Base-by-base conservation (phyloP, 2,329 filamentous ascomycete genomes). In the Dactylellina cionopaga region DNA sequence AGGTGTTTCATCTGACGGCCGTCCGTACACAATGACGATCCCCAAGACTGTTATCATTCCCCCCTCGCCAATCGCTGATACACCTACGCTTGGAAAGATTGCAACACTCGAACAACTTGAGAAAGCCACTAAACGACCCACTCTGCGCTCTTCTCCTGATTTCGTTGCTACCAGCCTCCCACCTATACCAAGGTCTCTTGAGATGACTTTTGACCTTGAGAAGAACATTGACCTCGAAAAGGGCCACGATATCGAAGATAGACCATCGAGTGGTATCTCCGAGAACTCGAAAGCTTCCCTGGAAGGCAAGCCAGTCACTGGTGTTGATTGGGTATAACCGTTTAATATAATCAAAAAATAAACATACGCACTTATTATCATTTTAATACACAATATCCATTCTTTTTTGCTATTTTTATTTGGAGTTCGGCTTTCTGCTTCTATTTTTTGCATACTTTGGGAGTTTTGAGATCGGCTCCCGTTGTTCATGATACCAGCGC, bases 261-360 rank as follows among this genome's bases (percentile, higher is more conserved):
- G 66, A 44, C 66, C 66, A 44, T 25, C 41, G 5, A 71, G 66
- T 17, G 66, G 66, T 6, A 52, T 63, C 51, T 64, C 66, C 5
- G 47, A 25, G 15, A 33, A 47, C 22, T 47, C 65, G 13, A 47
- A 60, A 13, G 17, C 35, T 5, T 70, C 56, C 13, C 15, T 71
- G 1, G 58, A 55, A 17, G 66, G 51, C 3, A 71, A 52, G 9
- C 66, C 66, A 10, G 58, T 71, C 27, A 63, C 46, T 39, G 51
- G 51, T 22, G 41, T 51, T 17, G 51, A 63, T 19, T 63, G 59
- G 58, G 49, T 71, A 29, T 71, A 58, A 56, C 9, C 6, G 5
- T n/a, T n/a, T n/a, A 33, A 24, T 19, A 27, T 13, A 19, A 33
- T 4, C 25, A 39, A 55, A 55, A 37, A 39, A 24, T 43, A 24